These are phyloP conservation scores for Pelargonium myrrhifolium DNA, from an alignment of 441 rosid species.

Conservation along the genomic window DNA sequence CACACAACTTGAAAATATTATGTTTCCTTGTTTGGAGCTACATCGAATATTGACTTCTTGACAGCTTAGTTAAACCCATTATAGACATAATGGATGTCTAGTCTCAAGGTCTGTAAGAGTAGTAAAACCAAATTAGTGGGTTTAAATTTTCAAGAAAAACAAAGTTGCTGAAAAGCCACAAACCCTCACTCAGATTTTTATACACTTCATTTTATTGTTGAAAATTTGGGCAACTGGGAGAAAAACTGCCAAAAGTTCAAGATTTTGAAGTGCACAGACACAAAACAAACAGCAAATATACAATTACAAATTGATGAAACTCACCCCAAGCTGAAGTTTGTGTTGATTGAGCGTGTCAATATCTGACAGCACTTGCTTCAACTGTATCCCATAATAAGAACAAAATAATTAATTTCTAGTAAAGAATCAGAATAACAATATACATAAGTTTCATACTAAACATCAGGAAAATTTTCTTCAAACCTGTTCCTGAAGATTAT, in stretches of 20 bases:
- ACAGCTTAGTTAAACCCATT: not conserved
- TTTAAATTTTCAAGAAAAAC: not conserved
- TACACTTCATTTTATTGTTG: not conserved
- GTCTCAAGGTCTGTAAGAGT: not conserved
- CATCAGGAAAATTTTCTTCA: constrained; percentile 20
- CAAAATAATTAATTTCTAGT: not conserved
- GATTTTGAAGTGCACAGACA: not conserved
- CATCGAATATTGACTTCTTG: not conserved
- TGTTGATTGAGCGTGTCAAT: constrained; percentile 41
- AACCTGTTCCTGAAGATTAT: constrained; percentile 57
- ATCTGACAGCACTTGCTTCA: constrained; percentile 50
- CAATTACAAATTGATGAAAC: constrained; percentile 22
- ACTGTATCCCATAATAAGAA: constrained; percentile 36
- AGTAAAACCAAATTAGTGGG: not conserved
- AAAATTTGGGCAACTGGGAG: not conserved
- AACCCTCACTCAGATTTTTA: not conserved
- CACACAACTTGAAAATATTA: too few relatives aligned
- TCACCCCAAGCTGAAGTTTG: constrained; percentile 55
- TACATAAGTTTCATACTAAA: not conserved
- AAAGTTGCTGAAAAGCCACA: not conserved
- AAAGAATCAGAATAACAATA: not conserved
- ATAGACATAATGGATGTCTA: not conserved
- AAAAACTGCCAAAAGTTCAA: not conserved
- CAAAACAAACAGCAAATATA: not conserved
- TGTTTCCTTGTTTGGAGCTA: not conserved